A percentile compares a stretch with the other conserved stretches of the same genome.
These are phyloP conservation scores for Penicillium cosmopolitanum DNA, from an alignment of 495 filamentous ascomycete species.

Conservation along the genomic window DNA sequence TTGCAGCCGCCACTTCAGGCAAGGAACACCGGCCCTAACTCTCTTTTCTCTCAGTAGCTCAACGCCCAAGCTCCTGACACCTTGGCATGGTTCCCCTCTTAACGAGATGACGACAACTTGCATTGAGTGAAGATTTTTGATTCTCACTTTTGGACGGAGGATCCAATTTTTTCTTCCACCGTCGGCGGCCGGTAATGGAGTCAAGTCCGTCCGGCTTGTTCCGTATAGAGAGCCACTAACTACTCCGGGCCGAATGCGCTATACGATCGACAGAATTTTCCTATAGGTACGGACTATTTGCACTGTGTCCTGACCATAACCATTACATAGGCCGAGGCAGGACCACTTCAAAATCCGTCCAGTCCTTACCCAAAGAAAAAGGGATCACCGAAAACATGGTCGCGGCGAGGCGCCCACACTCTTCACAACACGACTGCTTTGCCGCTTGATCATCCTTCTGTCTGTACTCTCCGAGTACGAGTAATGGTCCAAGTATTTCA, in stretches of 20 bases:
- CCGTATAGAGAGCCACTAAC: constrained; percentile 3
- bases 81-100: constrained; percentile 6
- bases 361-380: constrained; percentile 2
- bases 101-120: constrained; percentile 6
- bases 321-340: background rate
- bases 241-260: background rate
- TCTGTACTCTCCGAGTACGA: background rate
- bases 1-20: constrained; percentile 16
- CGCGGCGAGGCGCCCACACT: background rate
- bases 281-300: background rate
- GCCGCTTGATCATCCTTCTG: background rate
- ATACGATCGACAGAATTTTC: constrained; percentile 2
- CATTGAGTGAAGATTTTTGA: background rate
- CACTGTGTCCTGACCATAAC: background rate
- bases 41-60: constrained; percentile 5
- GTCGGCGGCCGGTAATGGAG: background rate
- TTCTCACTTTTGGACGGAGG: no score
- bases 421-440: background rate
- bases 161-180: background rate
- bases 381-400: background rate
- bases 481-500: background rate
- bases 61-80: constrained; percentile 10
- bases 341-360: background rate
- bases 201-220: constrained; percentile 2
- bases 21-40: constrained; percentile 10